Percentiles rank a stretch among this genome's conserved stretches.
Evolutionary conservation across 2,329 filamentous ascomycete genomes (phyloP).

Genomic region (Fusarium goolgardi): DNA sequence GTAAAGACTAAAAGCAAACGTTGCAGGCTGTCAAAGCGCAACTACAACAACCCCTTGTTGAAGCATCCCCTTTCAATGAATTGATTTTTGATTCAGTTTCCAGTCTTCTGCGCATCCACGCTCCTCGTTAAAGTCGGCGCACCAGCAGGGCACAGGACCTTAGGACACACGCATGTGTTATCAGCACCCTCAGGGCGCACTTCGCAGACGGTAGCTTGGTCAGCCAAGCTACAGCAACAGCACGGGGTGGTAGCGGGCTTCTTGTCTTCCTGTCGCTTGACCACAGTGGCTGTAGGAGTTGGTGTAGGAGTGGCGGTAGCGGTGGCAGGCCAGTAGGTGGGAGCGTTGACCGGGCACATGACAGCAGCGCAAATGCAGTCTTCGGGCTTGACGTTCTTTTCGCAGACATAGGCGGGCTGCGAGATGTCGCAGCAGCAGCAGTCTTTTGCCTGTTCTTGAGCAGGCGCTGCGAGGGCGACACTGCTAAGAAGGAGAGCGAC

Average conservation of each 20-base stretch:
- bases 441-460: constrained; percentile 19
- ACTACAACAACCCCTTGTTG: not conserved
- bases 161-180: constrained; percentile 40
- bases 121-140: constrained; percentile 37
- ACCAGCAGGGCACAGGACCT: constrained; percentile 32
- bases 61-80: not conserved
- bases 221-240: constrained; percentile 42
- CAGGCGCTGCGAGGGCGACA: constrained; percentile 37
- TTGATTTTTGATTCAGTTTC: constrained; percentile 1
- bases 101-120: constrained; percentile 16
- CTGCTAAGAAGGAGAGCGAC: constrained; percentile 42
- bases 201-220: constrained; percentile 37
- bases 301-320: constrained; percentile 5
- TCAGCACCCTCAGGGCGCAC: constrained; percentile 27
- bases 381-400: constrained; percentile 13
- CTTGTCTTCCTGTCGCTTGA: constrained; percentile 19
- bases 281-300: not conserved
- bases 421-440: constrained; percentile 53
- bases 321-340: constrained; percentile 25
- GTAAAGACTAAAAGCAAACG: constrained; percentile 15
- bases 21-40: constrained; percentile 9
- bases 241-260: constrained; percentile 20
- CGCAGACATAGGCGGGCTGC: constrained; percentile 44
- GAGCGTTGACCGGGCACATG: constrained; percentile 40
- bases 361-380: constrained; percentile 47